Conservation (phyloP, 495 filamentous ascomycete genomes). For the Neurospora sp. region DNA sequence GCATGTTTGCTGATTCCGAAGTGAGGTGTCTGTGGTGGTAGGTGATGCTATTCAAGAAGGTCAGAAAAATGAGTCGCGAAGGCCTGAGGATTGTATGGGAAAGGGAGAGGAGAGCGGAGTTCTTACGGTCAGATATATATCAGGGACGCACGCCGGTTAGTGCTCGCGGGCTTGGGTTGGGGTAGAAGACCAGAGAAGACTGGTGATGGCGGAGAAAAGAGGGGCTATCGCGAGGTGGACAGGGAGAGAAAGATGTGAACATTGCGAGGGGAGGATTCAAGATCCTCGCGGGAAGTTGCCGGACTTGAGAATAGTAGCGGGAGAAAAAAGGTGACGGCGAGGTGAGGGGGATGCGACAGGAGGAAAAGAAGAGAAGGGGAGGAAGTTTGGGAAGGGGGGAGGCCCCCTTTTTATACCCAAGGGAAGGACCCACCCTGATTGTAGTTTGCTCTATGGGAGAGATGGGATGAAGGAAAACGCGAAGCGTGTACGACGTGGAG, state of each 20-base stretch:
- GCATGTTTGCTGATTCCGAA: neutral
- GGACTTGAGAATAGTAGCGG: neutral
- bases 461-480: neutral
- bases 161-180: too few relatives aligned
- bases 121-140: neutral
- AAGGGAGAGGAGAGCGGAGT: neutral
- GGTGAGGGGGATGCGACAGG: neutral
- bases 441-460: neutral
- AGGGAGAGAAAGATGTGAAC: neutral
- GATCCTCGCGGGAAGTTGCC: neutral
- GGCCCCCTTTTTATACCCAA: neutral
- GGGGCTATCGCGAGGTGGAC: neutral
- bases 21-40: neutral
- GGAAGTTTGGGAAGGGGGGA: neutral
- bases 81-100: neutral
- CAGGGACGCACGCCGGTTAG: too few relatives aligned
- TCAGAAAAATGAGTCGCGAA: neutral
- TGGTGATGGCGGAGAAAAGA: neutral
- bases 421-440: neutral
- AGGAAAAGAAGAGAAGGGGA: neutral
- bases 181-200: neutral
- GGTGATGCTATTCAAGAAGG: neutral
- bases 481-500: neutral
- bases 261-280: neutral
- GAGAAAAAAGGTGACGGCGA: neutral